phyloP scores from a whole-genome alignment of 495 filamentous ascomycete genomes.

The Talaromyces thailandensis region DNA sequence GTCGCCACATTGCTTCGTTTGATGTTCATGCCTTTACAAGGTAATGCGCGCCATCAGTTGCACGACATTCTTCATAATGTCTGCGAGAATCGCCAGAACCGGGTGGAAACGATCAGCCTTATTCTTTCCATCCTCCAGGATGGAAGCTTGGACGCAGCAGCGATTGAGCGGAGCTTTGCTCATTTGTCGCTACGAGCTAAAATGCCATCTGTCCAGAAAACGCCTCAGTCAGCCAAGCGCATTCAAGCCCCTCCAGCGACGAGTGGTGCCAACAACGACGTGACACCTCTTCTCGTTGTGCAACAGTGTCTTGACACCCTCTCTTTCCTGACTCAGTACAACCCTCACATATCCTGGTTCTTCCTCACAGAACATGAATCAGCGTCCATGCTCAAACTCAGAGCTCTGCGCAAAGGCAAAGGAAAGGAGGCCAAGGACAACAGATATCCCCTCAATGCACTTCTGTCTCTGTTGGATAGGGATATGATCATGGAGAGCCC shows the following conservation, averaged over 20 bases:
- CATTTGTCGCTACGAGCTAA: slow-evolving; percentile 88
- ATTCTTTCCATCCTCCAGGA: slow-evolving; percentile 94
- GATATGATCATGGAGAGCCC: slow-evolving; percentile 92
- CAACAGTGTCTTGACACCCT: slow-evolving; percentile 87
- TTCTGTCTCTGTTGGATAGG: slow-evolving; percentile 81
- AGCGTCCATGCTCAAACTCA: slow-evolving; percentile 61
- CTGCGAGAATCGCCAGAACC: slow-evolving; percentile 88
- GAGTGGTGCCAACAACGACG: slow-evolving; percentile 54
- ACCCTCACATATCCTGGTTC: slow-evolving; percentile 77
- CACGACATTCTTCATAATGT: slow-evolving; percentile 80
- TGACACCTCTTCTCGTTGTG: slow-evolving; percentile 88
- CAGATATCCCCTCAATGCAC: slow-evolving; percentile 84
- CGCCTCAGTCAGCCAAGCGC: slow-evolving; percentile 68
- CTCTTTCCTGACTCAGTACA: slow-evolving; percentile 70
- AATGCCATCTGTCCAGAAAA: slow-evolving; percentile 66
- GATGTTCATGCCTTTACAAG: slow-evolving; percentile 92
- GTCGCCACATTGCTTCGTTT: slow-evolving; percentile 88
- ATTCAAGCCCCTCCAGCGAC: slow-evolving; percentile 49
- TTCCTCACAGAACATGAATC: slow-evolving; percentile 95
- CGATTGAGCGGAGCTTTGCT: slow-evolving; percentile 90
- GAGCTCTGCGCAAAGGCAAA: slow-evolving; percentile 74
- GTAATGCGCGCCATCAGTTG: slow-evolving; percentile 68
- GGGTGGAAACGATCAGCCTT: slow-evolving; percentile 88
- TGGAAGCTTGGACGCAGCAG: slow-evolving; percentile 82
- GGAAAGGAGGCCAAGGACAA: slow-evolving; percentile 72